Base-by-base conservation (phyloP, 768 basidiomycete genomes). In the Glaciozyma martinii region DNA sequence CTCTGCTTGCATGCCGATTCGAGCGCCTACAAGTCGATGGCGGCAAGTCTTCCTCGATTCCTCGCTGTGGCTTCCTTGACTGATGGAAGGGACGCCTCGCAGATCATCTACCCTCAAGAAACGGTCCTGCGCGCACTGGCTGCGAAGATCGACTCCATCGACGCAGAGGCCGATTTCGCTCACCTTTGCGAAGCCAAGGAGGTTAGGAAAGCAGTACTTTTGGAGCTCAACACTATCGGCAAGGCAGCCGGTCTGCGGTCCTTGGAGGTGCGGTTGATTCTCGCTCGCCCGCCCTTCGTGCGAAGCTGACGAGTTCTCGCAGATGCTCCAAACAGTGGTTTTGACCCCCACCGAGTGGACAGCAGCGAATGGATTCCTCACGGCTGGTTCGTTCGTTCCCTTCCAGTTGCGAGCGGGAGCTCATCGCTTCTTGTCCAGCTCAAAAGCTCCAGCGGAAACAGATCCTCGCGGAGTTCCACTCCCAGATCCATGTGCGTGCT, bases 171-270 rank as follows among this genome's bases (percentile, higher is more conserved):
- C 27, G 71, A 80, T 30, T 77, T 90, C 27, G 66, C 76, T 4
- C 79, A 80, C 4, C 78, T 93, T 49, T 89, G 87, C 75, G 72
- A 79, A 23, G 77, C 85, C 70, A 66, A 77, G 37, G 79, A 77
- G 43, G 84, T 92, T 19, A 77, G 79, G 30, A 81, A 79, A 33
- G 73, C 88, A 3, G 83, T 92, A 19, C 72, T 90, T 74, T 86
- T 85, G 72, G 86, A 89, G 71, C 84, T 86, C 75, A 90, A 90
- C 70, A 79, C 78, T 7, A 77, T 85, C 6, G 93, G 89, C 21
- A 92, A 87, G 84, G 91, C 88, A 82, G 86, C 82, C 59, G 86
- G 85, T 5, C 87, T 94, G 77, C 90, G 88, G 79, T 72, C 80
- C 18, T 62, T 74, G 52, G 68, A 72, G 56, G 27, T 42, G 13